These are phyloP conservation scores for Lithospermum erythrorhizon DNA, from an alignment of 257 asterid species.

Conservation along the genomic window DNA sequence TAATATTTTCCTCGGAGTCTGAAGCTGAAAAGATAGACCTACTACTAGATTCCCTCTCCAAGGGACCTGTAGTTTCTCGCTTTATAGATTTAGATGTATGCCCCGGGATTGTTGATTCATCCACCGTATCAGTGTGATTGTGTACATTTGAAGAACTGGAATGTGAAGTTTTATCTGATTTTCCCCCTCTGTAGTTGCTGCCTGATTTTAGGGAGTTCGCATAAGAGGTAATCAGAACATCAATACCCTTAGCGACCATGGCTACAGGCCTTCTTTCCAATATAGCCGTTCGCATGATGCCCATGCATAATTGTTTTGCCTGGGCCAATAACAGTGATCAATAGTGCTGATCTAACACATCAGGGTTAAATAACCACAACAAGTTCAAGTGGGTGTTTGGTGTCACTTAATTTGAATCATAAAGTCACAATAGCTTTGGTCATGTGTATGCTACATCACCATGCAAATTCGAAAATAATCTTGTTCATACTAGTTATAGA, in stretches of 20 bases:
- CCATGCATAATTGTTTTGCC: slow-evolving; percentile 81
- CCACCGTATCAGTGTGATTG: slow-evolving; percentile 19
- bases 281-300: slow-evolving; percentile 46
- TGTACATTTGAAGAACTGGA: slow-evolving; percentile 36
- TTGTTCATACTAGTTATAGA: background rate
- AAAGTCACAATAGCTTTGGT: background rate
- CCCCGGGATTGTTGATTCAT: slow-evolving; percentile 22
- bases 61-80: slow-evolving; percentile 24
- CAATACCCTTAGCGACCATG: slow-evolving; percentile 54
- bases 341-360: background rate
- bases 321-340: slow-evolving; percentile 25
- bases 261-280: slow-evolving; percentile 80
- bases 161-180: slow-evolving; percentile 37
- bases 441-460: background rate
- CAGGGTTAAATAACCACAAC: background rate
- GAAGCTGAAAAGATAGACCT: slow-evolving; percentile 34
- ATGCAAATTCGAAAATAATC: too few relatives aligned
- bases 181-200: slow-evolving; percentile 42
- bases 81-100: slow-evolving; percentile 31
- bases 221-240: slow-evolving; percentile 38
- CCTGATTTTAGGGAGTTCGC: slow-evolving; percentile 62
- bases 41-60: slow-evolving; percentile 24
- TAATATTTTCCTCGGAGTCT: slow-evolving; percentile 41
- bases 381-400: background rate
- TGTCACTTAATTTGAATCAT: background rate